These are phyloP conservation scores for Pseudognaphalium luteoalbum DNA, from an alignment of 129 eudicot species.

Conservation along the genomic window DNA sequence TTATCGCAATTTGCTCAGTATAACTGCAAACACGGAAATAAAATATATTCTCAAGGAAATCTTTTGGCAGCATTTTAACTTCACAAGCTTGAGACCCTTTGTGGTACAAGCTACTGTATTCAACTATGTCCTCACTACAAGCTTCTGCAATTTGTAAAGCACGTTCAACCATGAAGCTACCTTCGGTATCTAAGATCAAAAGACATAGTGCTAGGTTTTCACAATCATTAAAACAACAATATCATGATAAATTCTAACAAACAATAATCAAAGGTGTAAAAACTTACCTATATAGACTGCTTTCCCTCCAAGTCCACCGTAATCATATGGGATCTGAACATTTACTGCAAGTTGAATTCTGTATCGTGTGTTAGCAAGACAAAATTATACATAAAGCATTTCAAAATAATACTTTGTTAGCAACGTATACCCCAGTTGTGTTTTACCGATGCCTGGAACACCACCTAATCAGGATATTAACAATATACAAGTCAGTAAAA, in stretches of 20 bases:
- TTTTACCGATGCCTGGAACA: conserved; percentile 98
- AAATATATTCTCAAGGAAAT: conserved; percentile 74
- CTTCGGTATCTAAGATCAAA: conserved; percentile 75
- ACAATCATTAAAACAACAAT: background rate
- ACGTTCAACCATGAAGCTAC: conserved; percentile 97
- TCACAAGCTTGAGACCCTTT: conserved; percentile 45
- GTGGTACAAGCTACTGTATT: conserved; percentile 43
- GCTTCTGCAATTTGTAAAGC: conserved; percentile 95
- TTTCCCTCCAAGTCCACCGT: conserved; percentile 85
- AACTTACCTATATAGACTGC: conserved; percentile 76
- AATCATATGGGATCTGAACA: conserved; percentile 85
- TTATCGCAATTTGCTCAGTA: conserved; percentile 77
- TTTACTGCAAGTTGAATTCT: conserved; percentile 96
- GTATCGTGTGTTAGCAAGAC: conserved; percentile 28
- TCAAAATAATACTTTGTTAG: background rate
- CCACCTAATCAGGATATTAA: conserved; percentile 58
- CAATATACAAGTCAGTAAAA: background rate
- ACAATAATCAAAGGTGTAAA: background rate
- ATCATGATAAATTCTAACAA: background rate
- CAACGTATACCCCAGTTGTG: conserved; percentile 81
- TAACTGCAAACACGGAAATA: conserved; percentile 90
- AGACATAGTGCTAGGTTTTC: conserved; percentile 12
- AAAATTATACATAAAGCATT: background rate
- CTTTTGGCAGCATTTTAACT: conserved; percentile 50
- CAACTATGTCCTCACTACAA: conserved; percentile 67